Base-by-base conservation (phyloP, 2,329 filamentous ascomycete species). In the Talaromyces marneffei region DNA sequence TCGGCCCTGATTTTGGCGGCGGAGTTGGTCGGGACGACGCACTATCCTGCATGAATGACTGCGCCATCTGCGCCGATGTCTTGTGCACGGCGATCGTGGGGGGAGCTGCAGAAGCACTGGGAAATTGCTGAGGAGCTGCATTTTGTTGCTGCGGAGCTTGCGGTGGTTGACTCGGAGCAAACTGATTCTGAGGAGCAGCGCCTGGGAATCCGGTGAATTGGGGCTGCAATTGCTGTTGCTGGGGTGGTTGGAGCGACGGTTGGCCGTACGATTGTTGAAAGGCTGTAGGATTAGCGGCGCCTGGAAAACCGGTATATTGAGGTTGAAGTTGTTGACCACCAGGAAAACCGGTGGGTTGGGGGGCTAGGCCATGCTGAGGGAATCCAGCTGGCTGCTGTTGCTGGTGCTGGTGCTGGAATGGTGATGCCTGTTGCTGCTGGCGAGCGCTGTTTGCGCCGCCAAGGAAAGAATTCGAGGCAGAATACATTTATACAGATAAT, bases 401-500 rank as follows among this genome's bases (percentile, higher is more conserved):
- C 59, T 70, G 71, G 65, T 74, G 70, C 59, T 70, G 71, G 65
- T 73, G 80, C 65, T 81, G 85, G 70, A 78, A 80, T 31, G 58
- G 62, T 44, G 62, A 63, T 48, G 61, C 52, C 66, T 76, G 86
- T 59, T 76, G 86, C 65, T 82, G 82, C 66, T 85, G 84, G 63
- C 87, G 89, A 74, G 88, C 85, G 80, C 83, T 88, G 73, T 87
- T 91, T 75, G 83, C 85, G 78, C 87, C 89, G 77, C 91, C 91
- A 71, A 96, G 79, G 77, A 88, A 97, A 66, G 90, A 87, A 80
- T 90, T 95, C 67, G 91, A 90, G 75, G 88, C 91, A 67, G 91
- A 94, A 80, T 91, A 97, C 93, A 97, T 97, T 77, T 70, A 73
- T 72, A 48, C 57, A 64, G 63, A 66, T 61, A 66, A 20, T 55